phyloP scores from a whole-genome alignment of 345 rosid genomes.

The Crucihimalaya himalaica region DNA sequence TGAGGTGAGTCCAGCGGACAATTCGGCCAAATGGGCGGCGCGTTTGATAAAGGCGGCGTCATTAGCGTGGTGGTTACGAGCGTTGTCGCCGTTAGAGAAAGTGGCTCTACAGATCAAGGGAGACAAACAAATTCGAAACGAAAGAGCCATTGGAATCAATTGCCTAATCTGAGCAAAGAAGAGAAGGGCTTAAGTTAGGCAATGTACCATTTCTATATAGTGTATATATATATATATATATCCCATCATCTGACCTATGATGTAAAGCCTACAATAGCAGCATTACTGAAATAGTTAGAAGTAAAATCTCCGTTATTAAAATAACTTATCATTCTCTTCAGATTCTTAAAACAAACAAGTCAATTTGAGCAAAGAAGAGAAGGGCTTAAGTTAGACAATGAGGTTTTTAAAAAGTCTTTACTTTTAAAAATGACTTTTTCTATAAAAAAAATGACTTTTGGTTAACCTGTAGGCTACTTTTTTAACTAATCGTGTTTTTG shows the following conservation, averaged over 20 bases:
- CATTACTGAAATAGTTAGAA: no score
- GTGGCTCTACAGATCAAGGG: constrained; percentile 46
- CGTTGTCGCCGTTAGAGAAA: constrained; percentile 12
- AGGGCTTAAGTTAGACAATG: no score
- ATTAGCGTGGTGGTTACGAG: constrained; percentile 39
- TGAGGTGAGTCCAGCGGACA: constrained; percentile 76
- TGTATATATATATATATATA: no score
- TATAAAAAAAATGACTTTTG: neutral
- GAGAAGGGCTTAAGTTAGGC: neutral
- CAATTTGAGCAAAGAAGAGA: no score
- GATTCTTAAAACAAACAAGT: no score
- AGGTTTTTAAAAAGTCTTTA: neutral
- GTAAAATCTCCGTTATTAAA: no score
- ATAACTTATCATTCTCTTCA: no score
- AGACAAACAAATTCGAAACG: constrained; percentile 34
- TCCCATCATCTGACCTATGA: no score
- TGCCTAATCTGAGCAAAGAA: neutral
- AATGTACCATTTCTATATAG: no score
- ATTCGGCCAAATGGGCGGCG: constrained; percentile 70
- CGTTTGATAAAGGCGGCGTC: constrained; percentile 65
- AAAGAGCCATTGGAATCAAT: constrained; percentile 44
- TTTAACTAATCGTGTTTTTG: neutral
- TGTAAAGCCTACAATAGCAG: no score
- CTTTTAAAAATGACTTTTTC: no score
- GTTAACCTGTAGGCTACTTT: constrained; percentile 1